Percentiles rank a stretch among this genome's conserved stretches.
Evolutionary conservation across 176 grass and related monocot genomes (phyloP).

Genomic region (Chrysopogon serrulatus): DNA sequence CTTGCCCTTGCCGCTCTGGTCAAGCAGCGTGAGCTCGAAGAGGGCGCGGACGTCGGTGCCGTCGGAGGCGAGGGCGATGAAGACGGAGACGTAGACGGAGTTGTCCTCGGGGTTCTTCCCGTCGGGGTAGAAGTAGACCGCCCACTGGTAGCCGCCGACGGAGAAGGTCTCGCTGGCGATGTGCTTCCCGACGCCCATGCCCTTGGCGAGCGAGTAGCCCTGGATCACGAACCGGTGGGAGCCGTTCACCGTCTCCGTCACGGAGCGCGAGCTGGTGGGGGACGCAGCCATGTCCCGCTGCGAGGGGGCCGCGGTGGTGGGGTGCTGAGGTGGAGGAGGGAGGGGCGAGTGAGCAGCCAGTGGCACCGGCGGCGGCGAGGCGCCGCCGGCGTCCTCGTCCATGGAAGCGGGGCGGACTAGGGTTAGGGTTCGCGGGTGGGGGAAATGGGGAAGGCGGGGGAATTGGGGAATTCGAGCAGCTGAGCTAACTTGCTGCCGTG

Average conservation of each 20-base stretch:
- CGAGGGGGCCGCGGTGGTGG: no score
- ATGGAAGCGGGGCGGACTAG: no score
- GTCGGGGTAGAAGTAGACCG: conserved; percentile 83
- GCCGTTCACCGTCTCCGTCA: conserved; percentile 86
- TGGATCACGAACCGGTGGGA: conserved; percentile 86
- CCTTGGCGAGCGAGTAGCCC: conserved; percentile 88
- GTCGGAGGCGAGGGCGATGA: conserved; percentile 68
- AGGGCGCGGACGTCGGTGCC: conserved; percentile 58
- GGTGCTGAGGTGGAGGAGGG: no score
- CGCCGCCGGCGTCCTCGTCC: no score
- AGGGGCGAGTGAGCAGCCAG: no score
- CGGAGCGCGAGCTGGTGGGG: conserved; percentile 81
- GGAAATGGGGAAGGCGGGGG: no score
- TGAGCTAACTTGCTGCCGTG: no score
- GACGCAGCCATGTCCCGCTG: conserved; percentile 47
- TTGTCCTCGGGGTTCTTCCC: conserved; percentile 72
- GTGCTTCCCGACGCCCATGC: conserved; percentile 91
- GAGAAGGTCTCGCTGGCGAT: conserved; percentile 95
- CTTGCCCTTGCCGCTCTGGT: conserved; percentile 80
- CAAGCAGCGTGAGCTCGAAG: conserved; percentile 68
- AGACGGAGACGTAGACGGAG: conserved; percentile 59
- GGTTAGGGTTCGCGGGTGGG: no score
- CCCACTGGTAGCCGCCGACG: conserved; percentile 70
- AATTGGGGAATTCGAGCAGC: no score
- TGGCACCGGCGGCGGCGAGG: no score